Base-by-base conservation (phyloP, 768 basidiomycete genomes). In the Pisolithus orientalis region DNA sequence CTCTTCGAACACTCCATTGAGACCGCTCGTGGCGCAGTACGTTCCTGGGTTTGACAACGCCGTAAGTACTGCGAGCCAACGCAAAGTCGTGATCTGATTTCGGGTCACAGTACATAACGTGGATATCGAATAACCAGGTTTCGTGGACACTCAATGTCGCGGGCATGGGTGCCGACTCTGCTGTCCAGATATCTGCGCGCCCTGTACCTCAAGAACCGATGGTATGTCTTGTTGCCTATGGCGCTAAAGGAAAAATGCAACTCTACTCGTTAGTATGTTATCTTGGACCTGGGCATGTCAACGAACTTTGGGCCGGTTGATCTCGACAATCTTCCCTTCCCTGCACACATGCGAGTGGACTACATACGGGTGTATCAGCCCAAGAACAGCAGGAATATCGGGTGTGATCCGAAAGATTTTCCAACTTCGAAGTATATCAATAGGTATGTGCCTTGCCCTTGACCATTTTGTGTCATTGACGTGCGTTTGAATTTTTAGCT, bases 141-240 rank as follows among this genome's bases (percentile, higher is more conserved):
- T 71, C 84, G 8, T 94, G 93, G 93, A 90, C 87, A 4, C 62
- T 94, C 50, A 77, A 80, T 47, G 85, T 75, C 21, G 74, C 78
- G 3, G 90, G 84, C 1, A 65, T 94, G 65, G 87, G 71, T 0
- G 71, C 85, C 9, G 84, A 94, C 64, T 31, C 73, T 5, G 59
- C 61, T 32, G 80, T 78, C 1, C 62, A 87, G 53, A 85, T 94
- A 34, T 76, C 80, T 14, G 72, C 75, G 27, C 74, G 93, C 32
- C 81, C 86, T 2, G 70, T 95, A 11, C 75, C 93, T 0, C 79
- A 83, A 56, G 93, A 96, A 65, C 93, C 93, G 24, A 89, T 94
- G 90, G 87, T 90, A 57, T 44, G 79, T 58, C 34, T 8, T 42
- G n/a, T 29, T 39, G 29, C 17, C 32, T 13, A 27, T 32, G 10